phyloP scores from a whole-genome alignment of 345 rosid genomes.

The Hibiscus trionum region DNA sequence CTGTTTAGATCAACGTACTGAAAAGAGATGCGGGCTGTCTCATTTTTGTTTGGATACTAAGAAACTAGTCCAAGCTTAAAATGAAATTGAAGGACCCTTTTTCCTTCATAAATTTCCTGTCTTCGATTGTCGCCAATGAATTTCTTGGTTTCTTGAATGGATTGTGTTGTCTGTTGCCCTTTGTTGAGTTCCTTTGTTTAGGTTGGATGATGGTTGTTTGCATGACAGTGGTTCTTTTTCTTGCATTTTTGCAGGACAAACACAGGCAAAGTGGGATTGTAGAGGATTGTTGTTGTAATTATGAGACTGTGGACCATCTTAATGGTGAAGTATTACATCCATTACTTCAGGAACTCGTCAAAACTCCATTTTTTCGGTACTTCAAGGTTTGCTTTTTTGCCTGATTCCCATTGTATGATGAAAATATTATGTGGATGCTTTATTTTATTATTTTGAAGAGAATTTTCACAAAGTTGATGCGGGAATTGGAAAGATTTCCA shows the following conservation, averaged over 20 bases:
- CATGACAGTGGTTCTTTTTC: not conserved
- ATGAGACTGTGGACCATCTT: slow-evolving; percentile 69
- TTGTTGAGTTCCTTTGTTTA: not conserved
- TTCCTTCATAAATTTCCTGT: not conserved
- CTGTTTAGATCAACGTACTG: not conserved
- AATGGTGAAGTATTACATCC: slow-evolving; percentile 70
- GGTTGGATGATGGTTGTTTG: not conserved
- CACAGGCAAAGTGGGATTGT: slow-evolving; percentile 59
- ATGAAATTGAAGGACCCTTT: not conserved
- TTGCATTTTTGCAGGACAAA: slow-evolving; percentile 26
- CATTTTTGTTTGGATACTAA: not conserved
- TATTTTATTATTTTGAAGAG: not conserved
- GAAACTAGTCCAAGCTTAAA: not conserved
- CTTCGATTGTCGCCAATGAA: not conserved
- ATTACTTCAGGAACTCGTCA: slow-evolving; percentile 67
- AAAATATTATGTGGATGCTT: not conserved
- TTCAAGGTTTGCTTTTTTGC: slow-evolving; percentile 54
- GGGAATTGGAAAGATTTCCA: not conserved
- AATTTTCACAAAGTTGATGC: not conserved
- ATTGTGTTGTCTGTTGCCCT: not conserved
- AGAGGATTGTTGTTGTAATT: slow-evolving; percentile 89
- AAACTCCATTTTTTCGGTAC: slow-evolving; percentile 73
- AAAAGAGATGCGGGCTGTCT: not conserved
- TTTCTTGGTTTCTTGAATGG: not conserved
- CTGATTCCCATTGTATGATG: not conserved